A percentile compares a stretch with the other conserved stretches of the same genome.
Conservation (phyloP, 371 early-diverging fungal species). For the Funneliformis caledonium region DNA sequence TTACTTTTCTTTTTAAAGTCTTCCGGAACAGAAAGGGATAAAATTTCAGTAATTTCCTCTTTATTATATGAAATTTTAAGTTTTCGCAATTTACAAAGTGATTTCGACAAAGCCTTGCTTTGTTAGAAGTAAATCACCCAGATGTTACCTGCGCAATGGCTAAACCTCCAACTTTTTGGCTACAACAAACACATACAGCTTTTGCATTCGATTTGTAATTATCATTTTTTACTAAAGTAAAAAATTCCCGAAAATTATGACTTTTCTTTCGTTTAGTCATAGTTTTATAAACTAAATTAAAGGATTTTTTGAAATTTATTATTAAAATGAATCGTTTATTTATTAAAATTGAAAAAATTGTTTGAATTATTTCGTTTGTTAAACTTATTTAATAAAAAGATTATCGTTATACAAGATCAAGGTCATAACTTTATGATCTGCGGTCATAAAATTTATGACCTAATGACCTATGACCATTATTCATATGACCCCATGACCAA, state of each 20-base stretch:
- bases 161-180: not conserved
- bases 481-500: too few relatives aligned
- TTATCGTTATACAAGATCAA: not conserved
- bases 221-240: not conserved
- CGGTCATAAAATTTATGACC: too few relatives aligned
- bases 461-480: too few relatives aligned
- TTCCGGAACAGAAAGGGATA: not conserved
- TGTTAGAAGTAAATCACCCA: conserved; percentile 18
- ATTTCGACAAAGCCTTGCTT: conserved; percentile 12
- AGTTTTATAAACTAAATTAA: not conserved
- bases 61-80: conserved; percentile 6
- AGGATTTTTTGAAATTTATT: too few relatives aligned
- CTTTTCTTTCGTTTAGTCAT: not conserved
- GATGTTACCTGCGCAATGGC: not conserved
- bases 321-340: not conserved
- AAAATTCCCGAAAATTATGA: conserved; percentile 28
- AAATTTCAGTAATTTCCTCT: conserved; percentile 11
- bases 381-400: not conserved
- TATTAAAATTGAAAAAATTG: not conserved
- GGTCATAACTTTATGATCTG: too few relatives aligned
- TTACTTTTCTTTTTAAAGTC: not conserved
- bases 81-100: conserved; percentile 8
- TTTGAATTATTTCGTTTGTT: too few relatives aligned
- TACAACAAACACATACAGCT: conserved; percentile 22
- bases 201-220: conserved; percentile 23